Evolutionary conservation across 495 filamentous ascomycete species (phyloP), one percentile per base, ranked within the genome.

Genomic region (Apiosordaria backusii): DNA sequence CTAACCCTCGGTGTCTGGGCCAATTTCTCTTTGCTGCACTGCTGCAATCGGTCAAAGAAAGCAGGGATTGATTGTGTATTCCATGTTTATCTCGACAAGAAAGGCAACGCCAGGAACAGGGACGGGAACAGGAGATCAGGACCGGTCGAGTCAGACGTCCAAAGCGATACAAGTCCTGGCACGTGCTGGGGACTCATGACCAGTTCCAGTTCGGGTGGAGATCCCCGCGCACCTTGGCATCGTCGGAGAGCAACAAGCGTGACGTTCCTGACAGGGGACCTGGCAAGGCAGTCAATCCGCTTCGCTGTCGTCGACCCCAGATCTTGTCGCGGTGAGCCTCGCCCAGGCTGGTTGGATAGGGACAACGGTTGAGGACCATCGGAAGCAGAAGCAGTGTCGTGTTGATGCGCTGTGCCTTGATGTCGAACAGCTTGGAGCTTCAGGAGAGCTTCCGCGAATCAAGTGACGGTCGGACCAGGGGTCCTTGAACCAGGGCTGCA

Each of bases 121-220:
- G 53, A 22, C 3, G 18, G 9, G n/a, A 52, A 6, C 22, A 24
- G 53, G 22, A 63, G 35, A 23, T 40, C 23, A 54, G 52, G 19
- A 29, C 23, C 53, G 1, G 55, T 61, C 57, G 66, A 64, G 66
- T 64, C 66, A 67, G 61, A 67, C 23, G 57, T 23, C 53, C 58
- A 23, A 61, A 24, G 45, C 66, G 55, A 54, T 66, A 55, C 67
- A 23, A 64, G 60, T 59, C 9, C 63, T 26, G 26, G 66, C 69
- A 71, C 63, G 66, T 71, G 66, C 60, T 24, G 60, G 3, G 52
- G 35, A 61, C 67, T 66, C 66, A 67, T 71, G 69, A 71, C 69
- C 69, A 50, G 10, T 68, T 63, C 50, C 59, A 35, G 59, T 64
- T 40, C 52, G 4, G 7, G 62, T 63, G 66, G 68, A 63, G 58